A percentile compares a stretch with the other conserved stretches of the same genome.
These are phyloP conservation scores for Diaporthe eres DNA, from an alignment of 2,329 filamentous ascomycete species.

Conservation along the genomic window DNA sequence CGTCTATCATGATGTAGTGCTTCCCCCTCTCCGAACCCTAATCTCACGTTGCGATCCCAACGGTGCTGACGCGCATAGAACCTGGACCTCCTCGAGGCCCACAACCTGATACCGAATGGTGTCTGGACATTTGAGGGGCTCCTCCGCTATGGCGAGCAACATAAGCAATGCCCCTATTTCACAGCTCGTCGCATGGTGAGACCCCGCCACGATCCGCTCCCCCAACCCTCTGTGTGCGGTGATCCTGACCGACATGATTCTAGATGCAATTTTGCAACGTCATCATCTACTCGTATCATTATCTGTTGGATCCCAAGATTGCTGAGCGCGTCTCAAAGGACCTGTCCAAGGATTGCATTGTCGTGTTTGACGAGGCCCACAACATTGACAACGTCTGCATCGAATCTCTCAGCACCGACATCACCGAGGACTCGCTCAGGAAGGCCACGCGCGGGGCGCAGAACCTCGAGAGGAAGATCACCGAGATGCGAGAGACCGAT, in stretches of 20 bases:
- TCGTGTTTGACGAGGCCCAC: constrained; percentile 98
- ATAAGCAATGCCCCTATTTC: constrained; percentile 98
- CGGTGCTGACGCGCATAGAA: constrained; percentile 67
- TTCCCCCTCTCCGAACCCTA: background rate
- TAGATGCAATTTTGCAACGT: constrained; percentile 99
- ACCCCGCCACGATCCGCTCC: constrained; percentile 2
- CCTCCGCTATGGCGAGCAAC: constrained; percentile 89
- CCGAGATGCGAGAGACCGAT: constrained; percentile 96
- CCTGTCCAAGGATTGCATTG: constrained; percentile 97
- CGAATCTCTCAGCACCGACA: constrained; percentile 94
- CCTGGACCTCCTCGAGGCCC: constrained; percentile 92
- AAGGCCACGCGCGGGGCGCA: constrained; percentile 92
- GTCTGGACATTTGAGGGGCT: constrained; percentile 96
- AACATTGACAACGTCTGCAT: constrained; percentile 99
- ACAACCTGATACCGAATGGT: constrained; percentile 93
- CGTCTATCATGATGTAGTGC: constrained; percentile 88
- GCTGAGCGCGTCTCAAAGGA: constrained; percentile 95
- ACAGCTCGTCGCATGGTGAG: constrained; percentile 91
- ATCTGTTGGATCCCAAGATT: constrained; percentile 97
- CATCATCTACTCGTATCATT: constrained; percentile 99
- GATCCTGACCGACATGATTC: constrained; percentile 37
- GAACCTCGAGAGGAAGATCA: constrained; percentile 91
- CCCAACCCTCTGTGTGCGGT: background rate
- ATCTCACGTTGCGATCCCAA: constrained; percentile 4
- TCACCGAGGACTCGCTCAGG: constrained; percentile 93